Base-by-base conservation (phyloP, 2,329 filamentous ascomycete species). In the Exophiala dermatitidis region DNA sequence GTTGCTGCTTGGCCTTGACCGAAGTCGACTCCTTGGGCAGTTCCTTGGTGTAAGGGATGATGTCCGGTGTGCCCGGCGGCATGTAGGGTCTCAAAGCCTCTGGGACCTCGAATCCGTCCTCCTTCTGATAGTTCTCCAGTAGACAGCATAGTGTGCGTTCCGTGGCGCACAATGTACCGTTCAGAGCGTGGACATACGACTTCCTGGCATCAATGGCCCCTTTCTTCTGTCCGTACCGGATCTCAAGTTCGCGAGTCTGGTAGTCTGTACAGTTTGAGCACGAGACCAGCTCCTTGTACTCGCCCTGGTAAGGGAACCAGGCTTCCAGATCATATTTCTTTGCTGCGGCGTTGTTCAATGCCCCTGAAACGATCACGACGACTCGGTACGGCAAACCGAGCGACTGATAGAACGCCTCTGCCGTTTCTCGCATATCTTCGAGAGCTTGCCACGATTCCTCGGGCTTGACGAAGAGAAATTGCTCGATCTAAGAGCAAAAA, bases 261-360 rank as follows among this genome's bases (percentile, higher is more conserved):
- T 97, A 97, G 69, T 97, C 91, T 42, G 89, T 95, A 77, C 93
- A 98, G 75, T 98, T 98, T 57, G 89, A 95, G 79, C 90, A 95
- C 19, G 88, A 95, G 47, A 97, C 93, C 30, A 98, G 81, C 74
- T 97, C 93, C 75, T 97, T 97, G 80, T 97, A 98, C 72, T 97
- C 93, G 64, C 86, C 86, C 71, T 97, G 90, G 77, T 87, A 94
- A 10, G 89, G 90, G 71, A 95, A 95, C 88, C 90, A 95, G 2
- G 93, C 91, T 70, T 98, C 93, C 26, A 98, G 79, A 67, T 98
- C 93, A 69, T 85, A 90, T 74, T 98, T 98, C 79, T 95, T 96
- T 30, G 88, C 77, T 3, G 85, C 85, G 1, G 86, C 86, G 64
- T 90, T 94, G 74, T 95, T 95, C 65, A 98, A 74, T 0, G 93